These are phyloP conservation scores for Calophaca sinica DNA, from an alignment of 306 rosid species.

Conservation along the genomic window DNA sequence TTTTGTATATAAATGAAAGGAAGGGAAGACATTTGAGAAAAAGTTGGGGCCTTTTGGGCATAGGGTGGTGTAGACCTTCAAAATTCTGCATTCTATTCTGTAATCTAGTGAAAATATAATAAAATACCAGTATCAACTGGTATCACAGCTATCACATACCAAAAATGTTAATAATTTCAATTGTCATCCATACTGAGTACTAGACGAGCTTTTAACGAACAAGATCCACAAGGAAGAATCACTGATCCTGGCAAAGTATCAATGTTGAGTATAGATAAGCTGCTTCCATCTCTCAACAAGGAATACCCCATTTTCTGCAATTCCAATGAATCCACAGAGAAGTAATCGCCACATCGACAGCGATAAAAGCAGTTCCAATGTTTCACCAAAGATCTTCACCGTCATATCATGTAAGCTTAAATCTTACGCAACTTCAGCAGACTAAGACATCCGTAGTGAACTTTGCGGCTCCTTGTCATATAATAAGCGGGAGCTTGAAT, in stretches of 20 bases:
- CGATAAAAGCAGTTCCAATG: constrained; percentile 67
- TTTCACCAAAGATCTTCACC: constrained; percentile 64
- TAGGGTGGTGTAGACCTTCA: too few species aligned
- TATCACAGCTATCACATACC: too few species aligned
- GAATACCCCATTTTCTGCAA: constrained; percentile 76
- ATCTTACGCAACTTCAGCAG: constrained; percentile 80
- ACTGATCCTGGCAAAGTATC: constrained; percentile 69
- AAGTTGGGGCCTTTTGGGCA: too few species aligned
- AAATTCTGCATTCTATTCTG: too few species aligned
- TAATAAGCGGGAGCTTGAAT: constrained; percentile 60
- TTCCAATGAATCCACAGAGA: constrained; percentile 69
- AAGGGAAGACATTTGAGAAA: too few species aligned
- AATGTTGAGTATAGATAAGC: constrained; percentile 50
- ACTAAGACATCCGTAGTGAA: constrained; percentile 59
- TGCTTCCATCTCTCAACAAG: constrained; percentile 61
- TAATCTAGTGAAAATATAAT: too few species aligned
- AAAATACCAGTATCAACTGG: too few species aligned
- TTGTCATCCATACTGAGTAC: constrained; percentile 55
- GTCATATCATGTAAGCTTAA: constrained; percentile 70
- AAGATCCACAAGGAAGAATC: constrained; percentile 90
- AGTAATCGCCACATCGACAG: constrained; percentile 90
- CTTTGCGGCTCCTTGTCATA: constrained; percentile 67
- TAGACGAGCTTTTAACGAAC: constrained; percentile 79
- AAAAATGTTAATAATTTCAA: constrained; percentile 18
- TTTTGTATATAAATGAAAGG: too few species aligned